These are phyloP conservation scores for Buddleja alternifolia DNA, from an alignment of 257 asterid genomes.

Conservation along the genomic window DNA sequence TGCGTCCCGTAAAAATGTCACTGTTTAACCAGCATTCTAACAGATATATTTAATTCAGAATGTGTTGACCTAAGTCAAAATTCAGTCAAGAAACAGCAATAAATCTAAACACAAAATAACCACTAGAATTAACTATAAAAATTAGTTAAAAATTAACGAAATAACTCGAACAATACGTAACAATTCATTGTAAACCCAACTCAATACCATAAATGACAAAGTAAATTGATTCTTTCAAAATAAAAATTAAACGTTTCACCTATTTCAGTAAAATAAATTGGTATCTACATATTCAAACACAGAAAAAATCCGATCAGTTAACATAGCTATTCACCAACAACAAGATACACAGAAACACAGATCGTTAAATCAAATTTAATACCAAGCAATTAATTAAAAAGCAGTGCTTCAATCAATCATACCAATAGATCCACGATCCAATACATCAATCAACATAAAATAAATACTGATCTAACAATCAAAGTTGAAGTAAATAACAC, in stretches of 20 bases:
- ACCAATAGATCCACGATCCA: constrained; percentile 15
- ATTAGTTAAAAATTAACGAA: background rate
- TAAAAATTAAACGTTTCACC: background rate
- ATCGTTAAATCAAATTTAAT: background rate
- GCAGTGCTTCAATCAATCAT: background rate
- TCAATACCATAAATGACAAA: background rate
- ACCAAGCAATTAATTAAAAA: background rate
- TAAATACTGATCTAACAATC: background rate
- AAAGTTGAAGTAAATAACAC: background rate
- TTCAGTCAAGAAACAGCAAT: background rate
- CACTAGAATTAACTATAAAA: background rate
- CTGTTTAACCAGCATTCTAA: background rate
- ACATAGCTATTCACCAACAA: background rate
- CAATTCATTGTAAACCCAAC: background rate
- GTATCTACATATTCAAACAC: background rate
- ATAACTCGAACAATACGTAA: background rate
- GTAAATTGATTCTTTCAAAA: background rate
- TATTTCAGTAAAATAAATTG: background rate
- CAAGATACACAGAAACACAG: background rate
- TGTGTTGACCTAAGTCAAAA: background rate
- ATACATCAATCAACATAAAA: background rate
- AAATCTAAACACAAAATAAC: background rate
- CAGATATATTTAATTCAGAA: background rate
- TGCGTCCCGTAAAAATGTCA: background rate
- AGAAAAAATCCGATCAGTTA: background rate